Conservation (phyloP, 192 early-diverging fungal species). For the Linderina pennispora region DNA sequence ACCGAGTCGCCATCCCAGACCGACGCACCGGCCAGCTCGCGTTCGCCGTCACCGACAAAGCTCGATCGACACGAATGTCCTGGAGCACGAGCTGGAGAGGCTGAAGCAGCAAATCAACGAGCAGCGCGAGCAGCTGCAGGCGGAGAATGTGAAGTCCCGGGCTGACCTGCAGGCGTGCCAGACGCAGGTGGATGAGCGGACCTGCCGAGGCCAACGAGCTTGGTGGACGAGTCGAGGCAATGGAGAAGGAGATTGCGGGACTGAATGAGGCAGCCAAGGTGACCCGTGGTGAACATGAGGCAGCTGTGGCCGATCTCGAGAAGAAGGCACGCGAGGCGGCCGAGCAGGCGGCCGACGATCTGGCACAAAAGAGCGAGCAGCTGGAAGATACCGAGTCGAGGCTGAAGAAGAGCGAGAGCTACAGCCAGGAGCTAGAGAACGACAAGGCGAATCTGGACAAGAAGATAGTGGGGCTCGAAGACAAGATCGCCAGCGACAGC, state of each 20-base stretch:
- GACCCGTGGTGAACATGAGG: too few relatives aligned
- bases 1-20: not conserved
- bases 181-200: constrained; percentile 3
- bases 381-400: too few relatives aligned
- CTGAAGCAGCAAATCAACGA: constrained; percentile 31
- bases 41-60: not conserved
- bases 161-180: constrained; percentile 14
- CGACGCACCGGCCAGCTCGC: constrained; percentile 1
- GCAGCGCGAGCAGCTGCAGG: constrained; percentile 32
- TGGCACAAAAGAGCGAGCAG: not conserved
- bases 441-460: too few relatives aligned
- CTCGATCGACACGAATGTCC: constrained; percentile 22
- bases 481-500: too few relatives aligned
- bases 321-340: not conserved
- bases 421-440: too few relatives aligned
- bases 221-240: too few relatives aligned
- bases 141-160: constrained; percentile 19
- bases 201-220: too few relatives aligned
- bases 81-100: constrained; percentile 30
- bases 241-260: too few relatives aligned
- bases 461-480: too few relatives aligned
- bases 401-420: not conserved
- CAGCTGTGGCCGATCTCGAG: too few relatives aligned
- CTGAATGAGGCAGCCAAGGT: too few relatives aligned
- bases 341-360: not conserved